phyloP scores from a whole-genome alignment of 441 rosid genomes.

The Gossypium gossypioides region DNA sequence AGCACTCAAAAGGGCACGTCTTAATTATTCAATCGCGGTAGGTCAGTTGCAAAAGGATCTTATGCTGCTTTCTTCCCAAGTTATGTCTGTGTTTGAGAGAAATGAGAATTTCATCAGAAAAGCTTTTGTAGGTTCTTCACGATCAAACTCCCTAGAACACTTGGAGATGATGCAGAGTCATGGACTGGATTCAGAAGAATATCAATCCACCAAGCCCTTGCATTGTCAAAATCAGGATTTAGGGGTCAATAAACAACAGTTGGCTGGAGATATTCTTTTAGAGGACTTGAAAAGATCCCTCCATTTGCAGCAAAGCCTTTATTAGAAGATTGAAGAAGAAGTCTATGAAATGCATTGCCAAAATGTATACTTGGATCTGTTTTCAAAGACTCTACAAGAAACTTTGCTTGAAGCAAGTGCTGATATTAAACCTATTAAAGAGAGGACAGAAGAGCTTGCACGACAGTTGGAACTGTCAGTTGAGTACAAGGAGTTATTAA shows the following conservation, averaged over 20 bases:
- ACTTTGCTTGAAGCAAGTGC: constrained; percentile 53
- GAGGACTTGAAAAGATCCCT: constrained; percentile 73
- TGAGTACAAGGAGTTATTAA: constrained; percentile 52
- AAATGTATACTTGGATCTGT: constrained; percentile 69
- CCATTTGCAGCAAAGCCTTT: constrained; percentile 71
- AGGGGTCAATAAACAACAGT: constrained; percentile 43
- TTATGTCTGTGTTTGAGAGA: constrained; percentile 80
- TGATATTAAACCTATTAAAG: constrained; percentile 40
- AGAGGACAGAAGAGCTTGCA: constrained; percentile 39
- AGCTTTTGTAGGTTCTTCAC: constrained; percentile 61
- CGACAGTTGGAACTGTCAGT: constrained; percentile 62
- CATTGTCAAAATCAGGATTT: constrained; percentile 35
- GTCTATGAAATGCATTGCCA: constrained; percentile 60
- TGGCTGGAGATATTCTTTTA: constrained; percentile 63
- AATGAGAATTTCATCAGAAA: constrained; percentile 84
- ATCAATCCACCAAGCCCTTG: constrained; percentile 28
- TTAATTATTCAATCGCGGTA: constrained; percentile 93
- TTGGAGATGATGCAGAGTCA: constrained; percentile 25
- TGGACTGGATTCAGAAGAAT: constrained; percentile 31
- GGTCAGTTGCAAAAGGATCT: constrained; percentile 95
- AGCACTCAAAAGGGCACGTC: constrained; percentile 87
- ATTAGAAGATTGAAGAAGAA: constrained; percentile 78
- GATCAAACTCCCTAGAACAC: constrained; percentile 26
- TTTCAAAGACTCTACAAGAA: constrained; percentile 62
- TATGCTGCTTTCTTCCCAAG: constrained; percentile 84